Evolutionary conservation across 164 flowering plant species (phyloP), one percentile per base, ranked within the genome.

Genomic region (Vitis rupestris): DNA sequence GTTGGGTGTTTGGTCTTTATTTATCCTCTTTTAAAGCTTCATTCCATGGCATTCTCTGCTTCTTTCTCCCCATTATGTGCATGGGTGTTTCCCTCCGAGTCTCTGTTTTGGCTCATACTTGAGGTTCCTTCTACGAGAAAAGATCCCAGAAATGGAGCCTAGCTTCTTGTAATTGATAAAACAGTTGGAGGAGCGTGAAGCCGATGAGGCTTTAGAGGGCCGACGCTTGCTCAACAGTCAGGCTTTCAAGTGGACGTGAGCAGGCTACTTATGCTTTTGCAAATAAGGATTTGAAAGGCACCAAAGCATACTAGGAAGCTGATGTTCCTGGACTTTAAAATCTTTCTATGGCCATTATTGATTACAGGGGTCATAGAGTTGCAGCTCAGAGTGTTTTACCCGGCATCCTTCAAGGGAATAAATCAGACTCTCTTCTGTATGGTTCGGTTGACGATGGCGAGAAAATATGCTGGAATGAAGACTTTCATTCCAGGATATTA

Each of bases 341-440:
- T 79, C 97, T 96, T 72, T 98, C 98, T 59, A 96, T 96, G 99
- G 93, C 98, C 66, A 90, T 96, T 59, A 85, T 96, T 79, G 99
- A 96, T 76, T 96, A 89, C 78, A 84, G 97, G 73, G 99, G 99
- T 68, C 95, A 93, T 72, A 87, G 99, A 83, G 17, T 17, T 17
- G 98, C 93, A 50, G 99, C 99, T 60, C 99, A 96, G 99, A 96
- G 98, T 85, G 97, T 96, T 17, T 82, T 96, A 74, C 99, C 99
- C 68, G 99, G 99, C 65, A 96, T 96, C 71, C 97, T 96, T 67
- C 99, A 96, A 84, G 99, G 99, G 58, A 98, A 96, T 78, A 96
- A 96, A 79, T 93, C 99, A 17, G 97, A 96, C 63, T 91, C 98
- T 58, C 97, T 96, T 74, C 80, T 96, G 50, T 96, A 96, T 83